These are phyloP conservation scores for Ophiostoma quercus DNA, from an alignment of 2,329 filamentous ascomycete genomes.

Conservation along the genomic window DNA sequence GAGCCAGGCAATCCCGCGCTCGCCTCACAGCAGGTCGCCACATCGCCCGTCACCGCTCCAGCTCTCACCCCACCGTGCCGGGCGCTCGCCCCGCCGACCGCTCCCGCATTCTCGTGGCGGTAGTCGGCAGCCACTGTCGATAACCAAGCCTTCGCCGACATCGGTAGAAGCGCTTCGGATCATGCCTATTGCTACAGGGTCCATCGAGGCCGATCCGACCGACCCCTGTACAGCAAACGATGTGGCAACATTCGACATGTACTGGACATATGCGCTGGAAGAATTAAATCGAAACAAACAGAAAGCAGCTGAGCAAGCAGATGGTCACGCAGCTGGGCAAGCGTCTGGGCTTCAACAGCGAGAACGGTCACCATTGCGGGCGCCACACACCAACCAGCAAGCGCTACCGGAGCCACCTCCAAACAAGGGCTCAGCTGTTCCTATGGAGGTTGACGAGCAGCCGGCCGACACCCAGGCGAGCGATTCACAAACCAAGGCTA, in stretches of 20 bases:
- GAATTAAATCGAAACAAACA: not conserved
- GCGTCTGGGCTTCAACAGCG: not conserved
- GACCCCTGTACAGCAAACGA: conserved; percentile 4
- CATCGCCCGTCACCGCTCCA: not conserved
- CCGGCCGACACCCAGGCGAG: not conserved
- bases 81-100: not conserved
- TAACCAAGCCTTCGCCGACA: not conserved
- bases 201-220: not conserved
- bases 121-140: not conserved
- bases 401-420: not conserved
- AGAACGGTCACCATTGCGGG: not conserved
- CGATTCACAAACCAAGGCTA: not conserved
- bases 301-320: not conserved
- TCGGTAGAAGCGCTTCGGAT: not conserved
- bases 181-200: not conserved
- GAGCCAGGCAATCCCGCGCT: not conserved
- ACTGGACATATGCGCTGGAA: not conserved
- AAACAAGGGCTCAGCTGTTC: not conserved
- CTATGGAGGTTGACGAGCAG: not conserved
- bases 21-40: not conserved
- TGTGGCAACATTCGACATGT: conserved; percentile 4
- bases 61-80: not conserved
- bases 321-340: too few species aligned
- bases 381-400: not conserved
- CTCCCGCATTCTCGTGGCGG: not conserved